These are phyloP conservation scores for Apiospora rasikravindrae DNA, from an alignment of 2,329 filamentous ascomycete genomes.

Conservation along the genomic window DNA sequence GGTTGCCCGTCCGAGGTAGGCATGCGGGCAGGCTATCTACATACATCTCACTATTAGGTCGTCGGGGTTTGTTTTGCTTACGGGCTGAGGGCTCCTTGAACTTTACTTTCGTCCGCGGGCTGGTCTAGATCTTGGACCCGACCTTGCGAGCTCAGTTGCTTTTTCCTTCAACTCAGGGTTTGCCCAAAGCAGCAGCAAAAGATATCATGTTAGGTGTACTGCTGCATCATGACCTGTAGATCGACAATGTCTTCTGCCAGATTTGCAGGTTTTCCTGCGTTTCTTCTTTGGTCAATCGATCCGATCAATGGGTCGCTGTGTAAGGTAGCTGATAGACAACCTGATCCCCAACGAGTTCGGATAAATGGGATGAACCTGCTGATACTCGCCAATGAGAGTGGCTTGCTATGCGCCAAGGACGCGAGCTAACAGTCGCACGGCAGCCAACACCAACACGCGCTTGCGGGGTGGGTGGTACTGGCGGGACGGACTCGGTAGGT, in stretches of 20 bases:
- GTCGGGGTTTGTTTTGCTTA: no score
- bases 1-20: neutral
- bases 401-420: neutral
- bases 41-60: neutral
- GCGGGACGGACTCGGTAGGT: neutral
- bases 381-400: neutral
- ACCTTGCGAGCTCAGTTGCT: neutral
- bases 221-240: neutral
- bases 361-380: conserved; percentile 2
- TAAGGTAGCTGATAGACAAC: no score
- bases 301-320: neutral
- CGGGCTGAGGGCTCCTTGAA: neutral
- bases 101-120: neutral
- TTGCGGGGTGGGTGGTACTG: neutral
- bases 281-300: neutral
- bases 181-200: no score
- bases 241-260: neutral
- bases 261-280: neutral
- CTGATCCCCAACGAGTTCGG: neutral
- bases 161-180: neutral
- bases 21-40: neutral
- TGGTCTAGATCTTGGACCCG: neutral
- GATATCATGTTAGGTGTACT: no score
- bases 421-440: conserved; percentile 3
- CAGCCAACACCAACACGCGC: neutral